phyloP scores from a whole-genome alignment of 352 stramenopile species.

The Phytophthora pluvialis region DNA sequence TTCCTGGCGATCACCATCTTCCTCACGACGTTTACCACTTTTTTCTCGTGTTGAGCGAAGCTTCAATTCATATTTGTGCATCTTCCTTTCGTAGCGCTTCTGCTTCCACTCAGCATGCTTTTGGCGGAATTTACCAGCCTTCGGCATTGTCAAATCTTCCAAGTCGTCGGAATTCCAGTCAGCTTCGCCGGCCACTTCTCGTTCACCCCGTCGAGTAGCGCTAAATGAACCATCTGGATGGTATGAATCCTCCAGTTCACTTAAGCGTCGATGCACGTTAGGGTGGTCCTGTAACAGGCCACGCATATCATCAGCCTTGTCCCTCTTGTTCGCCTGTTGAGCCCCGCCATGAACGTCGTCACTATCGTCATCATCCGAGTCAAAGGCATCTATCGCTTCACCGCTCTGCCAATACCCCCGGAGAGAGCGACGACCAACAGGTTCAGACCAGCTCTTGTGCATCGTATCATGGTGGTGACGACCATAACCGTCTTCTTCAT shows the following conservation, averaged over 20 bases:
- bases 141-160: background rate
- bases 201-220: background rate
- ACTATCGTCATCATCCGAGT: constrained; percentile 21
- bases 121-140: constrained; percentile 4
- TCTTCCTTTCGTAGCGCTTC: constrained; percentile 25
- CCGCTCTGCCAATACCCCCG: constrained; percentile 2
- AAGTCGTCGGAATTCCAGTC: background rate
- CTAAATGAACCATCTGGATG: background rate
- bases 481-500: background rate
- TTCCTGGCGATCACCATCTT: constrained; percentile 8
- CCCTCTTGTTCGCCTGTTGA: background rate
- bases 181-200: constrained; percentile 11
- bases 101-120: constrained; percentile 29
- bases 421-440: constrained; percentile 4
- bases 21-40: constrained; percentile 2
- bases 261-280: constrained; percentile 14
- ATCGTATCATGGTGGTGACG: constrained; percentile 13
- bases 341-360: background rate
- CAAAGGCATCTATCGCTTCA: constrained; percentile 5
- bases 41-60: constrained; percentile 27
- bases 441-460: constrained; percentile 35
- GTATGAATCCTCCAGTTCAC: background rate
- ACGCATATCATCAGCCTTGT: background rate
- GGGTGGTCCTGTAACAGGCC: constrained; percentile 4
- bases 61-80: constrained; percentile 35